Conservation (phyloP, 768 basidiomycete genomes). For the Pisolithus microcarpus region DNA sequence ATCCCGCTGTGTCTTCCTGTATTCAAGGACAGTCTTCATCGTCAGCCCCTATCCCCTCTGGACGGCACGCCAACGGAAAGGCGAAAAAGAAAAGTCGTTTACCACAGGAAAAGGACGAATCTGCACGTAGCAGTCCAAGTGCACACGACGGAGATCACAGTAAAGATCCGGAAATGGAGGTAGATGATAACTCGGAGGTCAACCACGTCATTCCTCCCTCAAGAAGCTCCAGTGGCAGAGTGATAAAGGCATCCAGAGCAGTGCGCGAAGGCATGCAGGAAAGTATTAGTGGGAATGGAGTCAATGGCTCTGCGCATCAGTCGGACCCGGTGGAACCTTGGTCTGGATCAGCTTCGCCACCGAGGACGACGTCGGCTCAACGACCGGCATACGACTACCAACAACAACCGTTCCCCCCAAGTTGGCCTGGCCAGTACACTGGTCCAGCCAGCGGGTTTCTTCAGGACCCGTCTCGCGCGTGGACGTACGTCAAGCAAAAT, state of each 20-base stretch:
- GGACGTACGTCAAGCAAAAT: conserved; percentile 35
- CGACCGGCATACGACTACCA: conserved; percentile 18
- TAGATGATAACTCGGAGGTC: conserved; percentile 10
- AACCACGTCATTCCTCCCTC: conserved; percentile 15
- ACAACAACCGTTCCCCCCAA: conserved; percentile 12
- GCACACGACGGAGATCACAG: conserved; percentile 18
- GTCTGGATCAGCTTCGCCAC: conserved; percentile 20
- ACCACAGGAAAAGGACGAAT: conserved; percentile 26
- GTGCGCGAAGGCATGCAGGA: conserved; percentile 20
- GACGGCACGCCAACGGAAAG: conserved; percentile 26
- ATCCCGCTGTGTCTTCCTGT: conserved; percentile 44
- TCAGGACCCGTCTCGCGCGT: conserved; percentile 33
- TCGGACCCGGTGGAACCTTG: conserved; percentile 17
- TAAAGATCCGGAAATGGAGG: conserved; percentile 12
- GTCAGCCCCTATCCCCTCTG: conserved; percentile 15
- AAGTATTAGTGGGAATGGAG: conserved; percentile 13
- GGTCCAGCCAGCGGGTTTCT: conserved; percentile 47
- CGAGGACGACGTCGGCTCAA: conserved; percentile 10
- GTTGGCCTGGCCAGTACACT: conserved; percentile 35
- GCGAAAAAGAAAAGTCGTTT: conserved; percentile 34
- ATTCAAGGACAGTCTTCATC: conserved; percentile 19
- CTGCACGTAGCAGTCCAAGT: conserved; percentile 23
- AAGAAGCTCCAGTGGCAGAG: conserved; percentile 25
- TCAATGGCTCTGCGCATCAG: conserved; percentile 17
- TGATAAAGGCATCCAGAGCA: conserved; percentile 25